Base-by-base conservation (phyloP, 2,329 filamentous ascomycete species). In the Phoma sp. region DNA sequence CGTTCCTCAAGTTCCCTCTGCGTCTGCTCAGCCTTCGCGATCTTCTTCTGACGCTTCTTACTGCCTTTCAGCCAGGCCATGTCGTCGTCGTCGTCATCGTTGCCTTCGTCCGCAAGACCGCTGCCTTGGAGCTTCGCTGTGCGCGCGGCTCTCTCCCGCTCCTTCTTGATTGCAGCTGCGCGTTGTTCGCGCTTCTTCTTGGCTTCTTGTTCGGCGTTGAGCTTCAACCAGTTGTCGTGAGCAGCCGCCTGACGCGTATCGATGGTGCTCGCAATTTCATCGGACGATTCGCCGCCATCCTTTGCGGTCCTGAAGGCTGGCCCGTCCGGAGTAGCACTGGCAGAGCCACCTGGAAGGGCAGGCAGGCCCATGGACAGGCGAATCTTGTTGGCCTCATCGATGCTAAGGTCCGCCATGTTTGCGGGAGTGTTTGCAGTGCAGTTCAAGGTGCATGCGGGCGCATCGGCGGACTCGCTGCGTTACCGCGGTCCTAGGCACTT, bases 31-130 rank as follows among this genome's bases (percentile, higher is more conserved):
- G 88, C 87, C 72, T 85, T 84, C 63, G 87, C 89, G 35, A 98
- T 93, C 77, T 93, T 91, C 82, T 92, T 96, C 75, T 96, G 92
- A 46, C 93, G 84, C 80, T 96, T 98, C 82, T 96, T 98, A 74
- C 94, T 89, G 56, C 88, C 88, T 65, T 89, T 85, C 57, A 99
- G 76, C 95, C 95, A 99, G 1, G 90, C 82, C 73, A 90, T 90
- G 13, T 94, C 91, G 73, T 96, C 91, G 24, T 90, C 65, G 73
- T 96, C 91, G 24, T 90, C 65, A 3, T 79, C 84, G 6, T 81
- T 85, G 2, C 85, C 86, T 39, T 88, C 88, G 32, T 98, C 95
- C 43, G 90, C 95, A 2, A 99, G 79, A 0, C 93, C 90, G 71
- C 89, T 88, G 55, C 95, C 95, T 70, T 95, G 86, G 10, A 99